phyloP scores from a whole-genome alignment of 345 rosid genomes.

The Heritiera fomes region DNA sequence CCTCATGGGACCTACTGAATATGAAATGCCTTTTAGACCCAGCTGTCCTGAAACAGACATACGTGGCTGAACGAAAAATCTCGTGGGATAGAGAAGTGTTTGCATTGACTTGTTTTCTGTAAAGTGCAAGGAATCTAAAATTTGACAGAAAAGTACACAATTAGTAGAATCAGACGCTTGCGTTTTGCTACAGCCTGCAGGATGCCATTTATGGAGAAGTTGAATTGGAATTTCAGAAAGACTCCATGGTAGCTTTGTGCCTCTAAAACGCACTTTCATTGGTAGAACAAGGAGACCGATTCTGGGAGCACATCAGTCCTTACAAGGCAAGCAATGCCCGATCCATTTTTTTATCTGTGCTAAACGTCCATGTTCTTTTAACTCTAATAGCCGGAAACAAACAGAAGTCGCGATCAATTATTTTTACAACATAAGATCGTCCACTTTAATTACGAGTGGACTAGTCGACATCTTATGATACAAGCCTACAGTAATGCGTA shows the following conservation, averaged over 20 bases:
- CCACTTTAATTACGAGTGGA: too few relatives aligned
- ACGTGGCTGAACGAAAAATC: not conserved
- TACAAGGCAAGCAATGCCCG: not conserved
- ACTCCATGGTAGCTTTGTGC: not conserved
- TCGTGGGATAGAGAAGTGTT: not conserved
- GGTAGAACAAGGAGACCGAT: not conserved
- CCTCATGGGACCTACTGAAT: not conserved
- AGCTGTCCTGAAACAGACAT: not conserved
- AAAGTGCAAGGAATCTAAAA: not conserved
- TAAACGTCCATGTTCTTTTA: too few relatives aligned
- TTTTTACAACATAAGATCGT: too few relatives aligned
- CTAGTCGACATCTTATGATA: too few relatives aligned
- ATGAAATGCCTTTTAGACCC: not conserved
- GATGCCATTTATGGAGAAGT: conserved; percentile 1
- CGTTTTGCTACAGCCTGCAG: not conserved
- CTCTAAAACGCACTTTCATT: not conserved
- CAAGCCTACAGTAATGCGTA: too few relatives aligned
- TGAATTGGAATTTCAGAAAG: not conserved
- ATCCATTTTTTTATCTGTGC: not conserved
- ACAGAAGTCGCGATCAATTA: too few relatives aligned
- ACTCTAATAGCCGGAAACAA: too few relatives aligned
- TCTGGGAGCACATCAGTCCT: not conserved
- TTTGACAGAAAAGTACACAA: not conserved
- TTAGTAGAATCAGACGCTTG: not conserved
- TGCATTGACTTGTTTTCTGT: not conserved